Base-by-base conservation (phyloP, 352 stramenopile species). In the Globisporangium okanoganense region DNA sequence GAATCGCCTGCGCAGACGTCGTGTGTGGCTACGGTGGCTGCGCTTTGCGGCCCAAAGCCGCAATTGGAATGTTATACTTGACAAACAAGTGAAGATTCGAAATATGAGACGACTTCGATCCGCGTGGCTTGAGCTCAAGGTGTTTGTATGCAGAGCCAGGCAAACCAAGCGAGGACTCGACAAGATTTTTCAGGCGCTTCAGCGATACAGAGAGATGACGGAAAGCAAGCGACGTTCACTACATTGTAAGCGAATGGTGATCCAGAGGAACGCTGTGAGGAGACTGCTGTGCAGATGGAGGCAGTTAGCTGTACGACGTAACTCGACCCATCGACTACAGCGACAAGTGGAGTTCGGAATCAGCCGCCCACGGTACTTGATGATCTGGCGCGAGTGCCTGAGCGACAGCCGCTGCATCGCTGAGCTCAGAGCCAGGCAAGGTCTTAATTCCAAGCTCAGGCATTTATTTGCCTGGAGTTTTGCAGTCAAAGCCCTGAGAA, bases 21-120 rank as follows among this genome's bases (percentile, higher is more conserved):
- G 65, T 29, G 47, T 71, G 48, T 82, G 71, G 73, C 29, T 49
- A 4, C 65, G 69, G 14, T 82, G 71, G 73, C 20, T 45, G 13
- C 27, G 36, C 14, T 79, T 75, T 5, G 29, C 48, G 14, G 1
- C 29, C 13, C 45, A 25, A 16, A 40, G 40, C 3, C 2, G 22
- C 1, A 13, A 45, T 18, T 24, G n/a, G 20, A 41, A 33, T 18
- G 16, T 8, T 2, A n/a, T 67, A 1, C 16, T 44, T 18, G 20
- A n/a, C 5, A 36, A 33, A 24, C 53, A 38, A n/a, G 12, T 18
- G 1, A 18, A 40, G 49, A 29, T 52, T 5, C 52, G 25, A 18
- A 35, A 25, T 16, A 18, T 24, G 8, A n/a, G 20, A 14, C 13
- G 16, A 33, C 14, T 58, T 7, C 35, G 18, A 22, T 4, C 7